These are phyloP conservation scores for Xerocomellus chrysenteron DNA, from an alignment of 768 basidiomycete genomes.

Conservation along the genomic window DNA sequence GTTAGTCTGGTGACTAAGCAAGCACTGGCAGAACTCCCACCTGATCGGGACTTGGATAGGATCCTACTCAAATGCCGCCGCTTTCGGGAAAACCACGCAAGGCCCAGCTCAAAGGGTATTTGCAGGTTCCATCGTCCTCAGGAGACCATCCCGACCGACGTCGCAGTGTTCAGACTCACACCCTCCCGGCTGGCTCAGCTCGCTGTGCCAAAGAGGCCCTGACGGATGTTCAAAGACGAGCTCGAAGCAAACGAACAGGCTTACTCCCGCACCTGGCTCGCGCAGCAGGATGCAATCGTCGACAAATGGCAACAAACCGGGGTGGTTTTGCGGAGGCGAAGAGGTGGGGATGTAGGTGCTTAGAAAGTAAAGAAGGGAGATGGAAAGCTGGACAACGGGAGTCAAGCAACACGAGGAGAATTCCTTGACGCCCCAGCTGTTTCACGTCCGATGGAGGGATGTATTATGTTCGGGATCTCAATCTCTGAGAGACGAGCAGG, in stretches of 20 bases:
- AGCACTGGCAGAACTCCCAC: too few relatives aligned
- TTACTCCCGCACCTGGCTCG: slow-evolving; percentile 75
- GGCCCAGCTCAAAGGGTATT: slow-evolving; percentile 61
- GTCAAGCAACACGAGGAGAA: too few relatives aligned
- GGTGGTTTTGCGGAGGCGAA: too few relatives aligned
- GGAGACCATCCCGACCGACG: slow-evolving; percentile 48
- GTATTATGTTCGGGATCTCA: too few relatives aligned
- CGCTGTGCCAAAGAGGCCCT: slow-evolving; percentile 63
- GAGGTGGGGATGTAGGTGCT: too few relatives aligned
- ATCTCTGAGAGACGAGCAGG: too few relatives aligned
- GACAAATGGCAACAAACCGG: slow-evolving; percentile 44
- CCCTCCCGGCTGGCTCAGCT: slow-evolving; percentile 7
- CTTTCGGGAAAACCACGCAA: slow-evolving; percentile 67
- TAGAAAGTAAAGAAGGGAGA: too few relatives aligned
- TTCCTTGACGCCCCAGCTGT: too few relatives aligned
- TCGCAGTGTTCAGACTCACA: slow-evolving; percentile 34
- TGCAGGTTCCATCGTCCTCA: slow-evolving; percentile 51
- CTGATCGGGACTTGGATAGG: not conserved
- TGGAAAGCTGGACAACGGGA: too few relatives aligned
- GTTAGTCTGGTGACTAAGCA: too few relatives aligned
- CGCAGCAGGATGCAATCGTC: slow-evolving; percentile 58
- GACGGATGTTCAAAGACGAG: slow-evolving; percentile 86
- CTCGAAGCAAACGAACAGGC: slow-evolving; percentile 91
- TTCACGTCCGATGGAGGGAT: too few relatives aligned
- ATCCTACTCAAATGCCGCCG: slow-evolving; percentile 15